phyloP scores from a whole-genome alignment of 1,284 basidiomycete genomes.

The Tilletia indica region DNA sequence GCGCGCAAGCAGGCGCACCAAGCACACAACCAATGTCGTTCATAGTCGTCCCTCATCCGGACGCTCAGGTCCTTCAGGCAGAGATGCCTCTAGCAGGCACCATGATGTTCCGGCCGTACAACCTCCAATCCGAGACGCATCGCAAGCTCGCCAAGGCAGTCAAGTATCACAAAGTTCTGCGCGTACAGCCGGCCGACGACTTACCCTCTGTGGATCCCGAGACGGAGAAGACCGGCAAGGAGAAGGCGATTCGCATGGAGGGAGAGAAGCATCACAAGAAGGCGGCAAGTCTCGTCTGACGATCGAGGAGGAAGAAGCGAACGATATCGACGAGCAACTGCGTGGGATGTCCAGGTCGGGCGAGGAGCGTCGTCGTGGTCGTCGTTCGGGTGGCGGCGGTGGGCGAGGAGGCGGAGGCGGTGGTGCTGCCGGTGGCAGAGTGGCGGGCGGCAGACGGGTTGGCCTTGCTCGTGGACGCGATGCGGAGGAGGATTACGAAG shows the following conservation, averaged over 20 bases:
- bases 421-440: conserved; percentile 11
- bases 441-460: conserved; percentile 13
- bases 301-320: conserved; percentile 23
- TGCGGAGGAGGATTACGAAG: conserved; percentile 49
- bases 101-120: conserved; percentile 78
- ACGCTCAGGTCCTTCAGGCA: conserved; percentile 77
- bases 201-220: conserved; percentile 73
- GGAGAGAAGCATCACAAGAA: conserved; percentile 32
- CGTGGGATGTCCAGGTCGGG: background rate
- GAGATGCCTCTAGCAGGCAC: conserved; percentile 78
- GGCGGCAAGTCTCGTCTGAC: background rate
- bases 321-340: conserved; percentile 4
- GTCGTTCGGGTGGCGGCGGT: conserved; percentile 3
- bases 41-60: conserved; percentile 83
- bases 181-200: conserved; percentile 62
- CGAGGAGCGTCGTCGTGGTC: conserved; percentile 23
- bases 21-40: conserved; percentile 61
- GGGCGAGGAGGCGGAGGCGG: conserved; percentile 27
- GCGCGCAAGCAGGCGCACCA: background rate
- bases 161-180: conserved; percentile 71
- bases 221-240: conserved; percentile 63
- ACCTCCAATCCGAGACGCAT: conserved; percentile 85
- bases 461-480: conserved; percentile 35
- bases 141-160: conserved; percentile 81
- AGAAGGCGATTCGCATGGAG: conserved; percentile 31